Conservation (phyloP, 345 rosid genomes). For the Dipteronia sinensis region DNA sequence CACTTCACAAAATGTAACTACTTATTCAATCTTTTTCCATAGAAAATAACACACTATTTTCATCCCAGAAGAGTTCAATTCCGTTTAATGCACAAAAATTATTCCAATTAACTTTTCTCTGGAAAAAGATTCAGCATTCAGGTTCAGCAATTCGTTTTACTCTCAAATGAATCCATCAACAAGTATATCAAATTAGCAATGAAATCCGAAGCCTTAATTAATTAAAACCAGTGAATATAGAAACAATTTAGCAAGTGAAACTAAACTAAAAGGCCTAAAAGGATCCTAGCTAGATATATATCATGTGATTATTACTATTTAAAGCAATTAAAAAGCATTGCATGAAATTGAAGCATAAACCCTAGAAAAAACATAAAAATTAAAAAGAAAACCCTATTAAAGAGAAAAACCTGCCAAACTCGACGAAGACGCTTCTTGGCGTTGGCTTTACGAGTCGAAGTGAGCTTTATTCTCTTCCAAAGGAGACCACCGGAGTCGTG, state of each 20-base stretch:
- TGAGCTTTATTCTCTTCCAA: constrained; percentile 94
- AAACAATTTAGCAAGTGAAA: background rate
- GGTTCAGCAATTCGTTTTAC: too few relatives aligned
- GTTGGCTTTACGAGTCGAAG: constrained; percentile 90
- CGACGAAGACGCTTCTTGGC: constrained; percentile 95
- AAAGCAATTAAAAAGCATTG: background rate
- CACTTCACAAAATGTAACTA: background rate
- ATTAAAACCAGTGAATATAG: too few relatives aligned
- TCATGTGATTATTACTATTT: background rate
- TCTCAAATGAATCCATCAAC: background rate
- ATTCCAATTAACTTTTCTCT: background rate
- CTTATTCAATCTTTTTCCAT: background rate
- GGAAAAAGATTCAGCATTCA: too few relatives aligned
- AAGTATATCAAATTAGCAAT: background rate
- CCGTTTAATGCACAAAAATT: background rate
- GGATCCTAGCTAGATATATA: too few relatives aligned
- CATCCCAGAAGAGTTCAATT: background rate
- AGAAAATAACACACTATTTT: too few relatives aligned
- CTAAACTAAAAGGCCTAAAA: background rate
- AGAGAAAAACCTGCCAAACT: constrained; percentile 81
- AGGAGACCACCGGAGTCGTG: constrained; percentile 92
- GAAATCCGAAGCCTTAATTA: background rate
- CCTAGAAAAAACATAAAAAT: background rate
- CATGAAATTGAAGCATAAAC: background rate
- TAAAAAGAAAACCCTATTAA: too few relatives aligned